Base-by-base conservation (phyloP, 495 filamentous ascomycete genomes). In the Astrothelium macrocarpum region DNA sequence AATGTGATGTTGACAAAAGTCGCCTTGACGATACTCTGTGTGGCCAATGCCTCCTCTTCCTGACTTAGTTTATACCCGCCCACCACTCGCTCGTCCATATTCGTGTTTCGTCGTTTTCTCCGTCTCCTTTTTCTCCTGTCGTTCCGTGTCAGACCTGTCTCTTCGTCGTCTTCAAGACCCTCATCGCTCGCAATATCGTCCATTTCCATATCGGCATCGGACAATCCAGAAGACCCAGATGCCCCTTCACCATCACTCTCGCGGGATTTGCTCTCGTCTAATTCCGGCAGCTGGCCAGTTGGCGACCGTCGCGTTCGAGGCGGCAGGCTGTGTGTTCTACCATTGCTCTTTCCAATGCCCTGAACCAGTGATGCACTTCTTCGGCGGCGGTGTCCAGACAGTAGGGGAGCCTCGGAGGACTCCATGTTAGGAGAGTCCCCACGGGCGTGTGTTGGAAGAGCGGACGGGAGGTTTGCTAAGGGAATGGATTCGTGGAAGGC, bases 151-250 rank as follows among this genome's bases (percentile, higher is more conserved):
- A 97, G 78, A 11, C 90, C 91, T 0, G 89, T 87, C 78, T 95
- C 91, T 74, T 95, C 91, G 72, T 96, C 91, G 74, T 93, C 89
- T 62, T 88, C 85, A n/a, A 87, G 73, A 53, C 85, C 87, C 63
- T 93, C 88, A 64, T 90, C 87, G 65, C 90, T 86, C 2, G 83
- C 83, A 39, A 86, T 74, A 58, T 78, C 77, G 65, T 82, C 78
- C 66, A 87, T 70, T 69, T 87, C 84, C 64, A 83, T 66, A 66
- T 80, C 83, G 42, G 84, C 49, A 20, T 56, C 49, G 2, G 49
- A 56, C 25, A 29, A 28, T 20, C 49, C 49, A 26, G 49, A 56
- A 9, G 49, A 56, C 9, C 49, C 49, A 25, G 49, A 56, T 16
- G 25, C 49, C 9, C 49, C 49, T 56, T 56, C 49, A 16, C 25